Evolutionary conservation across 257 asterid species (phyloP).

Genomic region (Jacaranda mimosifolia): DNA sequence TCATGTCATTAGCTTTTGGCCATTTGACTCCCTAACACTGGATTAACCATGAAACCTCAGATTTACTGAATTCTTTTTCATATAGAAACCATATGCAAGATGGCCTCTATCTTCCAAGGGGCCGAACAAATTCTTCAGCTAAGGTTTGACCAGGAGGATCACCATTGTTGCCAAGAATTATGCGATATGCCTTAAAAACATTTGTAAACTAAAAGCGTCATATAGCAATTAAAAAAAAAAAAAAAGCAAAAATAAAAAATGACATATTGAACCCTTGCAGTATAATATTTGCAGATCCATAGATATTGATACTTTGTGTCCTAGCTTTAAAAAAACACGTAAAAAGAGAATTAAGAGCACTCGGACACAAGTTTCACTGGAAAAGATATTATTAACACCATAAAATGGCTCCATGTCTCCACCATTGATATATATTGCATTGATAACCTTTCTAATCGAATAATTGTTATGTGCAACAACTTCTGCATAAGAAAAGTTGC

Average conservation of each 20-base stretch:
- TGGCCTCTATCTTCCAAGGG: slow-evolving; percentile 94
- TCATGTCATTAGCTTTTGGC: slow-evolving; percentile 80
- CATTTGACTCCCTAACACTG: slow-evolving; percentile 98
- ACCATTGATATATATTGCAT: slow-evolving; percentile 21
- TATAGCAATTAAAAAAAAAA: slow-evolving; percentile 31
- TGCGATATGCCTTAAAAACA: slow-evolving; percentile 82
- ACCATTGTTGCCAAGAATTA: slow-evolving; percentile 93
- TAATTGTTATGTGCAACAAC: neutral
- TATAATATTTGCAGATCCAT: slow-evolving; percentile 93
- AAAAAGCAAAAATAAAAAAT: neutral
- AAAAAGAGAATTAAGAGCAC: slow-evolving; percentile 55
- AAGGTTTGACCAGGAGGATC: slow-evolving; percentile 96
- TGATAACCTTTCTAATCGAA: neutral
- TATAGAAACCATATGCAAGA: slow-evolving; percentile 24
- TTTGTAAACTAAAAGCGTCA: slow-evolving; percentile 34
- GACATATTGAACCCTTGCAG: slow-evolving; percentile 62
- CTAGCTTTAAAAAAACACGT: slow-evolving; percentile 70
- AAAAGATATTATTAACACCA: slow-evolving; percentile 14
- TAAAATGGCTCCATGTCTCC: slow-evolving; percentile 2
- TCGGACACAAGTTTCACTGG: slow-evolving; percentile 28
- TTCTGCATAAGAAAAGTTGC: neutral
- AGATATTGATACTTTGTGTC: slow-evolving; percentile 89
- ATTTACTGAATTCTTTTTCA: neutral
- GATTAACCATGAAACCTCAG: slow-evolving; percentile 42
- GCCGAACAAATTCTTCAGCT: slow-evolving; percentile 97